Evolutionary conservation across 139 green algal genomes (phyloP).

Genomic region (Chlamydomonas sp.): DNA sequence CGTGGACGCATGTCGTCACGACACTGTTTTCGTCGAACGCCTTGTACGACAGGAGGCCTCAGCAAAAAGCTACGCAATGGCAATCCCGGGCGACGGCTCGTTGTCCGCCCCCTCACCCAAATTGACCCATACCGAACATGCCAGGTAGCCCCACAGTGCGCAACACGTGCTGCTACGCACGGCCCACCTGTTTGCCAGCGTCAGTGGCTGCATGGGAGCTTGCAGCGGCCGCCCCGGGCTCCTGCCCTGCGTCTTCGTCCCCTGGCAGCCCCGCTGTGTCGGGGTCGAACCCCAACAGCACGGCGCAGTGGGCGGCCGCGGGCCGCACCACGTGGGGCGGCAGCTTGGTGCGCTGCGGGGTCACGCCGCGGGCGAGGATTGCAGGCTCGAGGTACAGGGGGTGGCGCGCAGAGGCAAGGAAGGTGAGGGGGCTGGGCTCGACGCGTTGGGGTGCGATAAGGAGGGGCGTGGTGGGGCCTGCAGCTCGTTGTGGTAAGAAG

Average conservation of each 20-base stretch:
- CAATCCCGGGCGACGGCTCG: neutral
- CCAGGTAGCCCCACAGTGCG: neutral
- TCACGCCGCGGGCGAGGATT: neutral
- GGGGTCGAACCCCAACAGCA: conserved; percentile 59
- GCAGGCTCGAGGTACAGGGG: neutral
- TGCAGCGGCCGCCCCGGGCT: neutral
- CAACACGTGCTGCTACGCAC: neutral
- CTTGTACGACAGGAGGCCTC: neutral
- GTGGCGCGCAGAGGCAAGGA: neutral
- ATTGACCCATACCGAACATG: neutral
- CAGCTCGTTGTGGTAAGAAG: neutral
- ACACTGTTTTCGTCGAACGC: neutral
- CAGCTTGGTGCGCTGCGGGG: conserved; percentile 39
- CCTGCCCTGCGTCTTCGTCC: neutral
- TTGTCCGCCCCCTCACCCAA: neutral
- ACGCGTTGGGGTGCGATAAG: neutral
- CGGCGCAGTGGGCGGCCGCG: conserved; percentile 2
- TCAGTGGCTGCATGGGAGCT: neutral
- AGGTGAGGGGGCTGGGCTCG: neutral
- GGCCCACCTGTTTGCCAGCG: neutral
- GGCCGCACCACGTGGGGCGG: conserved; percentile 49
- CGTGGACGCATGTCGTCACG: neutral
- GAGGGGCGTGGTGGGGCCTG: neutral
- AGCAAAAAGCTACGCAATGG: neutral
- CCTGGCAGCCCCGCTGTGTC: neutral